Base-by-base conservation (phyloP, 768 basidiomycete species). In the Naganishia vishniacii region DNA sequence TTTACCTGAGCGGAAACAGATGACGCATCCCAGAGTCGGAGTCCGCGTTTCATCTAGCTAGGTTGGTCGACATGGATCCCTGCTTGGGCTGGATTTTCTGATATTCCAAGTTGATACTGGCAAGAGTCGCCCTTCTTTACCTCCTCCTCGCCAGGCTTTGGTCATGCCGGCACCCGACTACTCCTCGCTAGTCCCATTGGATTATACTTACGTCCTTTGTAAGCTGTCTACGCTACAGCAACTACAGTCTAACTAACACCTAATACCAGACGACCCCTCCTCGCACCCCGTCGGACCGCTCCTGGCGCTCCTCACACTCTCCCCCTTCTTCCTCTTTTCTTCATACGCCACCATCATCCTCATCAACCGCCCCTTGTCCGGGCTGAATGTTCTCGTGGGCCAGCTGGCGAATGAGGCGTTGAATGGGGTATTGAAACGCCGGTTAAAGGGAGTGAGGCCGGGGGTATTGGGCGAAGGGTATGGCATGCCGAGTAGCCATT, bases 401-500 rank as follows among this genome's bases (percentile, higher is more conserved):
- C 68, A 70, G 40, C 18, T 76, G 12, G 67, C 40, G 16, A 76
- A 76, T 53, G 75, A 76, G 46, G 64, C 65, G 11, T 53, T 73
- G 15, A 73, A 69, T n/a, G 65, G 67, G 47, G 48, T 67, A 0
- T 48, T 76, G 59, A 76, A 76, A 58, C 42, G 69, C 48, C 0
- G 66, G 15, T 67, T 58, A 62, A 72, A 68, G 48, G 71, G 67
- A 1, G 70, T 72, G 12, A 58, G 75, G 59, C 75, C 75, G 8
- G 71, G 69, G 12, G 65, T 72, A 28, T 63, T 76, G 3, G 73
- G 73, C 4, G 68, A 70, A 20, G 75, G 75, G 13, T 76, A 72
- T 62, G 75, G 75, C 13, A 75, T 73, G 73, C 75, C 75, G 4
- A 73, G 72, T 61, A 73, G 72, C 68, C 75, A 76, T 68, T 65